phyloP scores from a whole-genome alignment of 2,329 filamentous ascomycete species.

The Talaromyces verruculosus region DNA sequence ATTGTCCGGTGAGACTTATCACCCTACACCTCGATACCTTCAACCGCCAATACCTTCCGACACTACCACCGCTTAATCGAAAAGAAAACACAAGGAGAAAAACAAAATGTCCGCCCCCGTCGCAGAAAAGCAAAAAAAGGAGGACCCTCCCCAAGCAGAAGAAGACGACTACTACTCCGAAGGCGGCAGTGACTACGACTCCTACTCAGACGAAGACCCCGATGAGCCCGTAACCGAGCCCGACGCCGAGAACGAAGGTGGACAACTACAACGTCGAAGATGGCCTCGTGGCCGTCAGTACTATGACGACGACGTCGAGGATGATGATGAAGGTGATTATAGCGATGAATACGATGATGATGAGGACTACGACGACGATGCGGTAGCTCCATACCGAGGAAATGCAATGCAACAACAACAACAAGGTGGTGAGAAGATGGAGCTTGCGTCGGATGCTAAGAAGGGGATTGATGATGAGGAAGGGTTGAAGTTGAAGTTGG shows the following conservation, averaged over 20 bases:
- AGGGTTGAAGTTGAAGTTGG: constrained; percentile 51
- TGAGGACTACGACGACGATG: constrained; percentile 5
- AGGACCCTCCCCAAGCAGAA: constrained; percentile 2
- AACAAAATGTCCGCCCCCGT: neutral
- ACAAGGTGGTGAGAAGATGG: constrained; percentile 14
- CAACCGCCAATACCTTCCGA: neutral
- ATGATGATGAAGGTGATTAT: constrained; percentile 12
- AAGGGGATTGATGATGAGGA: constrained; percentile 22
- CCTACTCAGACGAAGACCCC: constrained; percentile 18
- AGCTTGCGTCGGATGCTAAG: constrained; percentile 9
- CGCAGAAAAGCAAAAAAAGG: constrained; percentile 16
- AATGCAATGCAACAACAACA: constrained; percentile 10
- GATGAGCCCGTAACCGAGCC: constrained; percentile 20
- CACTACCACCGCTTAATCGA: neutral
- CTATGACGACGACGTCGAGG: constrained; percentile 17
- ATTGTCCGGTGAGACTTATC: neutral
- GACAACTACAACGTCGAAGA: constrained; percentile 12
- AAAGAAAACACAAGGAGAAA: neutral
- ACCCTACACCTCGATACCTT: neutral
- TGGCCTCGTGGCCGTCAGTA: constrained; percentile 10
- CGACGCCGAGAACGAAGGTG: constrained; percentile 11
- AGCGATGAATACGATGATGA: constrained; percentile 17
- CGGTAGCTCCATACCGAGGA: constrained; percentile 9
- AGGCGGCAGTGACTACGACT: constrained; percentile 20
- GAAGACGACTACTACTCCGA: constrained; percentile 21